Base-by-base conservation (phyloP, 257 asterid genomes). In the Misopates orontium region DNA sequence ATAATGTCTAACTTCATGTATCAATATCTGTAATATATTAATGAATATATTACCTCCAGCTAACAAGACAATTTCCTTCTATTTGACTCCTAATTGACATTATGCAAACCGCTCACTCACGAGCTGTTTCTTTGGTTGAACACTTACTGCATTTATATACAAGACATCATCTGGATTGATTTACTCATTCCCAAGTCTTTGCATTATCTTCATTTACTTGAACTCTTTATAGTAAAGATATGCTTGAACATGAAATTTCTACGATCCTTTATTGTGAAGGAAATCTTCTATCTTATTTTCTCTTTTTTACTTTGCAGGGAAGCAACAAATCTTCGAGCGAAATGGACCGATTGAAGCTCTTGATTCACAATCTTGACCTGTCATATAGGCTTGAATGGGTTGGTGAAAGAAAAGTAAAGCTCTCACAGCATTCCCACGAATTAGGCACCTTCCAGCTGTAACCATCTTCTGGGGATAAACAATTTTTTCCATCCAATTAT, bases 301-400 rank as follows among this genome's bases (percentile, higher is more conserved):
- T 59, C 61, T 72, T 68, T 62, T 65, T 60, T 70, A 3, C 21
- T 56, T 64, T 77, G 80, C 87, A 89, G 97, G 89, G 78, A 56
- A 71, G 56, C 60, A 70, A 67, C 69, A 79, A 80, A 66, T 73
- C 77, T 41, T 73, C 64, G 48, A 74, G 76, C n/a, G 97, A 93
- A 76, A 77, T 71, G 64, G 96, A 87, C 75, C 83, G 80, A 72
- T 42, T 90, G 80, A 89, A 84, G 71, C 75, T 71, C 67, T 76
- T 90, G 70, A 67, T 86, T 71, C 96, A 87, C 74, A 91, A 88
- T 77, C 93, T 93, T 44, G 97, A 93, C 80, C 84, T 93, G 62
- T 93, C 96, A 39, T 90, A 93, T 51, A 81, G 85, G 70, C 84
- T 93, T 40, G 95, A 84, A 51, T 93, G 97, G 99, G 86, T 82